Conservation (phyloP, 108 stramenopile species). For the Chaetoceros muelleri region DNA sequence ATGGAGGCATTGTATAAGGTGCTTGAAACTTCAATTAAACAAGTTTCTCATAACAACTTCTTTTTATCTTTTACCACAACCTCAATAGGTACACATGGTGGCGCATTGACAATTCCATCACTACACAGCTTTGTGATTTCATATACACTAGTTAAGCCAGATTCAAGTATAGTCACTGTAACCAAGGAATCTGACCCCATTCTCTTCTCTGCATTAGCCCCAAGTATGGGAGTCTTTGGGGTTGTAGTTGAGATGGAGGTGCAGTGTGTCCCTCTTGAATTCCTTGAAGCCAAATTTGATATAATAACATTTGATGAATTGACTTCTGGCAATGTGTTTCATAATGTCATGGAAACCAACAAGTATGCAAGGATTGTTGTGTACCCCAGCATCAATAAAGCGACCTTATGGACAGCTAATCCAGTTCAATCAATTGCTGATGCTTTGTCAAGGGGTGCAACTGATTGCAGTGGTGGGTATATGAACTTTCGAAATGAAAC, state of each 20-base stretch:
- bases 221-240: constrained; percentile 9
- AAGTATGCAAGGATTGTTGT: constrained; percentile 7
- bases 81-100: constrained; percentile 12
- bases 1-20: too few relatives aligned
- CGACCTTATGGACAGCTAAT: constrained; percentile 8
- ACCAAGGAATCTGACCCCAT: background rate
- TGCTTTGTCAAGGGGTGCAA: background rate
- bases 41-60: too few relatives aligned
- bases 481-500: constrained; percentile 8
- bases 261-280: constrained; percentile 2
- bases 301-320: constrained; percentile 2
- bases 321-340: background rate
- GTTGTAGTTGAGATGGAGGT: constrained; percentile 3
- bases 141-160: constrained; percentile 8
- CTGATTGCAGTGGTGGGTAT: background rate
- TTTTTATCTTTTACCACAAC: too few relatives aligned
- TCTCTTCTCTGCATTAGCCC: constrained; percentile 9
- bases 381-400: constrained; percentile 10
- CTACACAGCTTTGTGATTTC: constrained; percentile 5
- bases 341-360: constrained; percentile 4
- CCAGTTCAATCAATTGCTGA: constrained; percentile 1
- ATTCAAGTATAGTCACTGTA: background rate
- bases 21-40: too few relatives aligned
- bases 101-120: constrained; percentile 7
- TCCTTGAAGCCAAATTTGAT: constrained; percentile 7